These are phyloP conservation scores for Tulasnella sp. DNA, from an alignment of 768 basidiomycete genomes.

Conservation along the genomic window DNA sequence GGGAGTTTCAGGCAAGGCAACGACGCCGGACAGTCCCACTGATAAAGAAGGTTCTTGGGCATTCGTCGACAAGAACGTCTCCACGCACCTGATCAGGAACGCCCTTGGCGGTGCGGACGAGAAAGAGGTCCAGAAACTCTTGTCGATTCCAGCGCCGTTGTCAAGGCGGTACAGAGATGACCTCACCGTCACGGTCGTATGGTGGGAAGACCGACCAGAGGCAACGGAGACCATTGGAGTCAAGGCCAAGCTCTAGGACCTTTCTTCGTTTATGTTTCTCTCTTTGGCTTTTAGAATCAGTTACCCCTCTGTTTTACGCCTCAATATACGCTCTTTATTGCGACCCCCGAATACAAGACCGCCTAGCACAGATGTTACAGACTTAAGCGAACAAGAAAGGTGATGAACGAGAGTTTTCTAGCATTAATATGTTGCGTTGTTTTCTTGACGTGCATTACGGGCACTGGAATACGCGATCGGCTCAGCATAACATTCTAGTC, in stretches of 20 bases:
- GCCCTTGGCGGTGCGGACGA: constrained; percentile 77
- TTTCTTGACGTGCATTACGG: background rate
- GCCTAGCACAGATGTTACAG: background rate
- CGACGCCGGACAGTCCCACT: constrained; percentile 31
- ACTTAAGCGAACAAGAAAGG: background rate
- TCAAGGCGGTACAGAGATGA: constrained; percentile 80
- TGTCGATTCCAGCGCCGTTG: constrained; percentile 80
- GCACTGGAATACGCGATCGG: background rate
- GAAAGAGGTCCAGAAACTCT: constrained; percentile 47
- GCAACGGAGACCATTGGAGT: background rate
- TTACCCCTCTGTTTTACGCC: background rate
- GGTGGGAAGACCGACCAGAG: constrained; percentile 59
- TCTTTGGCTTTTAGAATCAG: background rate
- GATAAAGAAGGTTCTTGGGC: constrained; percentile 51
- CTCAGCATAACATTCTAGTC: background rate
- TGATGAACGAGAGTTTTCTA: background rate
- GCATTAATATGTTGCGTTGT: background rate
- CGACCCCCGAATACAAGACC: background rate
- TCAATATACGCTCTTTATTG: background rate
- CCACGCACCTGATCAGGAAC: constrained; percentile 82
- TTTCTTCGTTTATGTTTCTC: background rate
- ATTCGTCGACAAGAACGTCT: constrained; percentile 73
- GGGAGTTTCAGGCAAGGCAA: constrained; percentile 49
- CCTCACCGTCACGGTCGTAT: constrained; percentile 76
- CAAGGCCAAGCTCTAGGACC: background rate